Evolutionary conservation across 257 asterid species (phyloP).

Genomic region (Salvia hispanica): DNA sequence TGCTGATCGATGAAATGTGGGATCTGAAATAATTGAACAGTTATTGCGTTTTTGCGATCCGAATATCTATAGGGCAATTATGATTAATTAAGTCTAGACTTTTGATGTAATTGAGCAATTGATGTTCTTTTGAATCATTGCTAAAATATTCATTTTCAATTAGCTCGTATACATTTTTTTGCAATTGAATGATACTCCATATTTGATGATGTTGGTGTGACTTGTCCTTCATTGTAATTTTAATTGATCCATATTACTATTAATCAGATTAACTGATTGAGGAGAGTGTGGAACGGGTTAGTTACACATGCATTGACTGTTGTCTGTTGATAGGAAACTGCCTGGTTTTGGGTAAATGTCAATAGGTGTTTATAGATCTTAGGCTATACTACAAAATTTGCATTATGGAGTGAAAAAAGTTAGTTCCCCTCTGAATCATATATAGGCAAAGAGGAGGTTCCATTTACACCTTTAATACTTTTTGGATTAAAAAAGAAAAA

Average conservation of each 20-base stretch:
- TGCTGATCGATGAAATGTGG: constrained; percentile 27
- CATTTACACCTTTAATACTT: background rate
- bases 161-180: background rate
- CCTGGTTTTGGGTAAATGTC: constrained; percentile 1
- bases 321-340: constrained; percentile 13
- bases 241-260: constrained; percentile 13
- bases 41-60: constrained; percentile 4
- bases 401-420: background rate
- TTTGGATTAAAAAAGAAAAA: background rate
- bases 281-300: constrained; percentile 16
- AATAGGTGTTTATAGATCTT: background rate
- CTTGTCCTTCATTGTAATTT: constrained; percentile 2
- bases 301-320: background rate
- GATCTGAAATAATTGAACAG: constrained; percentile 13
- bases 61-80: background rate
- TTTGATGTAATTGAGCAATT: background rate
- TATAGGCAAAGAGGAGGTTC: background rate
- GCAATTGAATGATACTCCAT: background rate
- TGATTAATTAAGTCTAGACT: background rate
- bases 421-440: background rate
- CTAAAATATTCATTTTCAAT: background rate
- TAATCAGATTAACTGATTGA: background rate
- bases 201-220: background rate
- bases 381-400: background rate
- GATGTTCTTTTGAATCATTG: background rate